A percentile compares a stretch with the other conserved stretches of the same genome.
These are phyloP conservation scores for Aegle marmelos DNA, from an alignment of 345 rosid species.

Conservation along the genomic window DNA sequence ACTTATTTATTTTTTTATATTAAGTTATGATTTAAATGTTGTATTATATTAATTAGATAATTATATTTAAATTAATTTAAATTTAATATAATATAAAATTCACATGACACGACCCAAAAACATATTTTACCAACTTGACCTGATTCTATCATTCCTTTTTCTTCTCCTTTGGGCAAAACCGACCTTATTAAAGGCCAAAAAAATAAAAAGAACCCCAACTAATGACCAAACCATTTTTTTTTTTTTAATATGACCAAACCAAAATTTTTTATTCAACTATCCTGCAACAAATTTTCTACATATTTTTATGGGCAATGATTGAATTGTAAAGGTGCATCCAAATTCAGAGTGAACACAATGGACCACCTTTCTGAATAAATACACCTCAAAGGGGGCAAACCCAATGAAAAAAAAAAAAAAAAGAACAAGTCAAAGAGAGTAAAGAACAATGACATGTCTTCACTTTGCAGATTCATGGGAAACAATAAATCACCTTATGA, in stretches of 20 bases:
- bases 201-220: background rate
- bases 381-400: background rate
- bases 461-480: constrained; percentile 17
- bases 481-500: constrained; percentile 1
- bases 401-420: background rate
- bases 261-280: background rate
- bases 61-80: too few species aligned
- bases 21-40: too few species aligned
- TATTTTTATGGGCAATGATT: background rate
- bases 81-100: too few species aligned
- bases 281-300: background rate
- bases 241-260: too few species aligned
- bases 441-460: constrained; percentile 19
- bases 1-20: too few species aligned
- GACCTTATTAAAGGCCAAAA: background rate
- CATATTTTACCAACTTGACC: too few species aligned
- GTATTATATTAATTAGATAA: too few species aligned
- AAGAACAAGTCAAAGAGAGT: background rate
- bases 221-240: too few species aligned
- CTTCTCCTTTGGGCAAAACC: background rate
- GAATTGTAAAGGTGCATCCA: background rate
- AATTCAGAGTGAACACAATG: background rate
- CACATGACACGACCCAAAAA: too few species aligned
- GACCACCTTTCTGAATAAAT: background rate
- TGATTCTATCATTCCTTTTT: background rate